Conservation (phyloP, 768 basidiomycete species). For the Lyophyllum atratum region DNA sequence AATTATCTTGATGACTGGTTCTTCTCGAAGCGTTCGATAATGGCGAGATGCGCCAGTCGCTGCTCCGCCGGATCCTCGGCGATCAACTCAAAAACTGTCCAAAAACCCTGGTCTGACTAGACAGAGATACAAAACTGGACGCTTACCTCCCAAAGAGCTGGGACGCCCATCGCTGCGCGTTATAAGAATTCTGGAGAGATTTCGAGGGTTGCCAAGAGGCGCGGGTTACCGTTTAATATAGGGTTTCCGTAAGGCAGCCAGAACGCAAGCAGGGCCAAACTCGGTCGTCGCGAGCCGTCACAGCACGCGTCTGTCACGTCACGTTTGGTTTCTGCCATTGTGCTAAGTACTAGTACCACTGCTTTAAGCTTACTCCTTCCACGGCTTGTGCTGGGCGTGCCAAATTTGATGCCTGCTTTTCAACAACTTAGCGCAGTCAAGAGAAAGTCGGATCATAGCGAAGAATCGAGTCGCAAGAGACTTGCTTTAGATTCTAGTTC, state of each 20-base stretch:
- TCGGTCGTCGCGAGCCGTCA: conserved; percentile 8
- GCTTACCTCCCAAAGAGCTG: conserved; percentile 30
- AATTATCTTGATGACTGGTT: conserved; percentile 44
- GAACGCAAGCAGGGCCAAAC: neutral
- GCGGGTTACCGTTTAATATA: too few species aligned
- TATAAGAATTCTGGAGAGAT: neutral
- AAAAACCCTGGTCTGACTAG: too few species aligned
- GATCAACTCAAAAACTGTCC: neutral
- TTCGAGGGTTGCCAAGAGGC: neutral
- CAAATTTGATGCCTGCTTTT: conserved; percentile 37
- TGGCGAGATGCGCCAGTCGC: conserved; percentile 23
- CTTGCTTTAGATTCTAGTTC: conserved; percentile 19
- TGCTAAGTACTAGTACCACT: neutral
- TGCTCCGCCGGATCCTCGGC: conserved; percentile 21
- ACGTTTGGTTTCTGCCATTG: neutral
- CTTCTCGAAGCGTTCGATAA: conserved; percentile 35
- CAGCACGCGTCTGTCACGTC: neutral
- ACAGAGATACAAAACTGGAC: neutral
- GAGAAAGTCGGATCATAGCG: conserved; percentile 35
- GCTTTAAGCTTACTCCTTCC: too few species aligned
- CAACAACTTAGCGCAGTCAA: conserved; percentile 30
- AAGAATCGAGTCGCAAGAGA: conserved; percentile 33
- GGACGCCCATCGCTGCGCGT: conserved; percentile 25
- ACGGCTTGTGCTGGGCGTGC: too few species aligned
- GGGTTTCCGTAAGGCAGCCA: too few species aligned